Evolutionary conservation across 306 rosid species (phyloP).

Genomic region (Rubus parviflorus): DNA sequence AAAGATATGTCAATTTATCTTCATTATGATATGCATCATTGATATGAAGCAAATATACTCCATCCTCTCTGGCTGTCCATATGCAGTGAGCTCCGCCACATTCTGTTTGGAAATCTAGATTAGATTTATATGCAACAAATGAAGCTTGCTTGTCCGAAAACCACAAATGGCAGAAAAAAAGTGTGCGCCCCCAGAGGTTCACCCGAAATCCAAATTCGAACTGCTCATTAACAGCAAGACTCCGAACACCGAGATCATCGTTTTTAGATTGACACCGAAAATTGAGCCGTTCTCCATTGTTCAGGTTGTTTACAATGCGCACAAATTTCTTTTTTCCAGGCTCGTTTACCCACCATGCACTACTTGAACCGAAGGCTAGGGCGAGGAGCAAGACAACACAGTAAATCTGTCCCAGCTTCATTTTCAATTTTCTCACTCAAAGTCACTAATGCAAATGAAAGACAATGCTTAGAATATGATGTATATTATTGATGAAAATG

Average conservation of each 20-base stretch:
- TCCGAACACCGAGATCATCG: neutral
- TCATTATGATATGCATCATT: too few relatives aligned
- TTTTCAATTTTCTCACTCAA: neutral
- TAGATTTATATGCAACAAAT: neutral
- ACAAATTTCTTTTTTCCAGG: neutral
- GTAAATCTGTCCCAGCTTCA: neutral
- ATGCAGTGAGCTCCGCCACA: neutral
- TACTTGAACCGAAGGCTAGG: neutral
- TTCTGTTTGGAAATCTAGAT: neutral
- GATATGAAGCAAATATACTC: neutral
- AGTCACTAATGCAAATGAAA: too few relatives aligned
- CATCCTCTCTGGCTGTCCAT: neutral
- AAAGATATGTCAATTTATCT: neutral
- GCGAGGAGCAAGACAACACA: neutral
- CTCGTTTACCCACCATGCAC: neutral
- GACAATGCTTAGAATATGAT: too few relatives aligned
- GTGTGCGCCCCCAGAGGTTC: neutral
- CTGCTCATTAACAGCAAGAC: neutral
- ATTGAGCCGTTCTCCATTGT: neutral
- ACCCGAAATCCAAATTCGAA: neutral
- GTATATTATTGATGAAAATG: too few relatives aligned
- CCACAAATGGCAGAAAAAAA: neutral
- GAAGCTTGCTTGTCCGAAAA: neutral
- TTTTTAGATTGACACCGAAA: neutral
- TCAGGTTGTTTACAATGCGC: neutral